Conservation (phyloP, 805 yeast genomes). For the Candida maesae region DNA sequence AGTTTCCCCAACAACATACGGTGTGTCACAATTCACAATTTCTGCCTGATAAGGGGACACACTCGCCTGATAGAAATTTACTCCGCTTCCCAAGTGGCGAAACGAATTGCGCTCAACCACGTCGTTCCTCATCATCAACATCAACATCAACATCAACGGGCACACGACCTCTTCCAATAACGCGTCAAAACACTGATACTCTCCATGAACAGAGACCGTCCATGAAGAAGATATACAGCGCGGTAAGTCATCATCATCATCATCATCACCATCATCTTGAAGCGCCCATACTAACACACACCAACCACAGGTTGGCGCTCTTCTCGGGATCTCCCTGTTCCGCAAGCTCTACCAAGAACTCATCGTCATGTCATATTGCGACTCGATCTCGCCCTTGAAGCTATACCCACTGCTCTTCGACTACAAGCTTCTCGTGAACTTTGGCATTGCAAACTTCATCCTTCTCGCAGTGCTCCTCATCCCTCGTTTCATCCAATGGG, state of each 20-base stretch:
- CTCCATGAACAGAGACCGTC: not conserved
- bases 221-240: conserved; percentile 10
- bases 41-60: too few species aligned
- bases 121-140: too few species aligned
- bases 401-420: conserved; percentile 1
- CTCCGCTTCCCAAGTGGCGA: too few species aligned
- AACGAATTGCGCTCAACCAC: too few species aligned
- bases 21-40: too few species aligned
- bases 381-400: conserved; percentile 3
- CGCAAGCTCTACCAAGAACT: conserved; percentile 11
- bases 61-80: too few species aligned
- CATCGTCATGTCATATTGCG: not conserved
- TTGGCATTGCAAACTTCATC: conserved; percentile 13
- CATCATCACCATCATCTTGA: not conserved
- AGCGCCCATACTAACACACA: not conserved
- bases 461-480: conserved; percentile 5
- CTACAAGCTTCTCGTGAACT: conserved; percentile 9
- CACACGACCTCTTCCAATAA: too few species aligned
- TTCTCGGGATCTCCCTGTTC: conserved; percentile 11
- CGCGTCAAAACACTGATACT: too few species aligned
- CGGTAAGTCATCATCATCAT: conserved; percentile 4
- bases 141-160: too few species aligned
- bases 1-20: too few species aligned
- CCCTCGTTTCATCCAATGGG: conserved; percentile 8
- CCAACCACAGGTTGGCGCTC: conserved; percentile 4